A percentile compares a stretch with the other conserved stretches of the same genome.
phyloP scores from a whole-genome alignment of 78 protist species.

The Chrysochromulina parva region DNA sequence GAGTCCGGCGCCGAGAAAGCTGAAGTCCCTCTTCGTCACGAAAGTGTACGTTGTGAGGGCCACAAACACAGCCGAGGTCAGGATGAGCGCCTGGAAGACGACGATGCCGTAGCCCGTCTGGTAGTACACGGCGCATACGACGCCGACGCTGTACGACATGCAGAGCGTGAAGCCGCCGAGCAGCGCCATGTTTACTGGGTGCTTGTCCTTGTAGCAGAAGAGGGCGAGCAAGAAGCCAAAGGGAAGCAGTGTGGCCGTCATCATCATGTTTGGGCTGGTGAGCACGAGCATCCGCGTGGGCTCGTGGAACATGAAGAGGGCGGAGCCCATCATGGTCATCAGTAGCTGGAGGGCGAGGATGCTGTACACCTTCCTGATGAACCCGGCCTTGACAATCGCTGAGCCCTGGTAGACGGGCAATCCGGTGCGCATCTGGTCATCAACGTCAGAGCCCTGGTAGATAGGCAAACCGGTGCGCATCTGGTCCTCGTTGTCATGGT shows the following conservation, averaged over 20 bases:
- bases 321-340: neutral
- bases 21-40: neutral
- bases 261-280: neutral
- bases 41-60: neutral
- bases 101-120: neutral
- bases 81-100: neutral
- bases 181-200: neutral
- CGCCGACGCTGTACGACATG: neutral
- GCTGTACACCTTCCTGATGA: constrained; percentile 6
- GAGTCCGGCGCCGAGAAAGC: neutral
- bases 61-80: neutral
- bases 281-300: neutral
- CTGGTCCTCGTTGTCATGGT: too few species aligned
- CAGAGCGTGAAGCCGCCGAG: neutral
- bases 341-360: neutral
- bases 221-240: neutral
- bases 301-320: neutral
- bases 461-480: too few species aligned
- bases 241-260: neutral
- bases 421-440: too few species aligned
- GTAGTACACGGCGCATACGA: neutral
- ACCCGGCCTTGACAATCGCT: neutral
- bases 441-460: too few species aligned
- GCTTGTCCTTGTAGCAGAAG: neutral
- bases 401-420: too few species aligned